These are phyloP conservation scores for Bigelowiella natans DNA, from an alignment of 78 protist genomes.

Conservation along the genomic window DNA sequence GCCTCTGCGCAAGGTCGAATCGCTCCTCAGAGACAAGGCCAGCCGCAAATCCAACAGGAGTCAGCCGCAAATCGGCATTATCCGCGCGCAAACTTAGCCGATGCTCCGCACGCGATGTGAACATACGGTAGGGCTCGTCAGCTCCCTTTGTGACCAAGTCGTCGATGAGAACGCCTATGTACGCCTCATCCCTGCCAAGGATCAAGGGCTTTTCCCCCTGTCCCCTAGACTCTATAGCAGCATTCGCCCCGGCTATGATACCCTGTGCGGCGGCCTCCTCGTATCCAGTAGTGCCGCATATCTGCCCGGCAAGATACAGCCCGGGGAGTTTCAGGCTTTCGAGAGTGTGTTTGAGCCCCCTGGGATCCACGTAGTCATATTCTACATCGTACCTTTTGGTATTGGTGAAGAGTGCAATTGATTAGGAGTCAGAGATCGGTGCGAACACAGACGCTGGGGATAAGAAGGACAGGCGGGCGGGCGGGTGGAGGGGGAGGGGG, in stretches of 20 bases:
- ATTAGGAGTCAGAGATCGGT: too few relatives aligned
- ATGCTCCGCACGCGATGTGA: constrained; percentile 75
- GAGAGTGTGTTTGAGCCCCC: not conserved
- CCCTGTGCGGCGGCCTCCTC: constrained; percentile 67
- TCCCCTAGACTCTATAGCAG: constrained; percentile 37
- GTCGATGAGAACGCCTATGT: constrained; percentile 77
- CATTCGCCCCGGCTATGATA: constrained; percentile 78
- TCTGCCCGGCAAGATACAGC: constrained; percentile 81
- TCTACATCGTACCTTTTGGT: constrained; percentile 15
- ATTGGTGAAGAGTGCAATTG: too few relatives aligned
- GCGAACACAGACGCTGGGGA: too few relatives aligned
- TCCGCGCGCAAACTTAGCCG: constrained; percentile 66
- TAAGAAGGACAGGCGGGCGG: too few relatives aligned
- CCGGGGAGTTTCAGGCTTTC: not conserved
- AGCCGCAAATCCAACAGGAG: not conserved
- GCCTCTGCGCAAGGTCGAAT: not conserved
- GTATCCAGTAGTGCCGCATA: constrained; percentile 88
- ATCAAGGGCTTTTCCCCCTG: not conserved
- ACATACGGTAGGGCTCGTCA: constrained; percentile 83
- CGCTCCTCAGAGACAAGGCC: not conserved
- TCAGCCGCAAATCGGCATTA: constrained; percentile 58
- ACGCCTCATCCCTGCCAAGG: constrained; percentile 3
- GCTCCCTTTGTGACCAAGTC: constrained; percentile 70
- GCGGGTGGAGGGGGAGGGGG: too few relatives aligned
- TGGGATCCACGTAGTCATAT: constrained; percentile 18